Base-by-base conservation (phyloP, 2,329 filamentous ascomycete species). In the Ascochyta fabae region DNA sequence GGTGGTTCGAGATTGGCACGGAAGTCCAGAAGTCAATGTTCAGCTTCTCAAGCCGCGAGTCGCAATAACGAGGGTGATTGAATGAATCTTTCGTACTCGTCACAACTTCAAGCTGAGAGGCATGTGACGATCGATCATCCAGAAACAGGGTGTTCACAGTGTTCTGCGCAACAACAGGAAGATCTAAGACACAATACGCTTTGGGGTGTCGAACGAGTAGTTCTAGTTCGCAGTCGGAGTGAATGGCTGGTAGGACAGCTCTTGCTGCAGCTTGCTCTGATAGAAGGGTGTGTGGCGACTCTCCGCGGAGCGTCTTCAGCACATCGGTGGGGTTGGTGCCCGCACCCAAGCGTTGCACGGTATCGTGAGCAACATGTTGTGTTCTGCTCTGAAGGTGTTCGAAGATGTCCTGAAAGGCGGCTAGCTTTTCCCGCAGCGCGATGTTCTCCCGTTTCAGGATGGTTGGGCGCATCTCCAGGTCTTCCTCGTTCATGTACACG, bases 161-260 rank as follows among this genome's bases (percentile, higher is more conserved):
- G 12, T 43, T 38, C 8, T 38, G 42, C 8, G 53, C 42, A 27
- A 56, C 38, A 15, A 27, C 22, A 26, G 53, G 48, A 22, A 60
- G 48, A 48, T 60, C 58, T 5, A 56, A 8, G 16, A 44, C 42
- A 22, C 39, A 50, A 29, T 54, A 60, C 6, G 58, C 55, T 19
- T 49, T 40, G 10, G 58, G 58, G 27, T 60, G 55, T 13, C 51
- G 54, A 22, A 60, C 46, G 13, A 58, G 44, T 6, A 60, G 15
- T 41, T 60, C 58, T 16, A 60, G 35, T 47, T 60, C 58, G 41
- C 55, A 48, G 31, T 58, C 51, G n/a, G 54, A 58, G 22, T 58
- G 40, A 15, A 58, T 36, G 26, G 55, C 27, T 31, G 58, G 58
- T 5, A 60, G 35, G 6, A 60, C 44, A 7, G 54, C 50, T 31